phyloP scores from a whole-genome alignment of 371 early-diverging fungal species.

The Saksenaea vasiformis region DNA sequence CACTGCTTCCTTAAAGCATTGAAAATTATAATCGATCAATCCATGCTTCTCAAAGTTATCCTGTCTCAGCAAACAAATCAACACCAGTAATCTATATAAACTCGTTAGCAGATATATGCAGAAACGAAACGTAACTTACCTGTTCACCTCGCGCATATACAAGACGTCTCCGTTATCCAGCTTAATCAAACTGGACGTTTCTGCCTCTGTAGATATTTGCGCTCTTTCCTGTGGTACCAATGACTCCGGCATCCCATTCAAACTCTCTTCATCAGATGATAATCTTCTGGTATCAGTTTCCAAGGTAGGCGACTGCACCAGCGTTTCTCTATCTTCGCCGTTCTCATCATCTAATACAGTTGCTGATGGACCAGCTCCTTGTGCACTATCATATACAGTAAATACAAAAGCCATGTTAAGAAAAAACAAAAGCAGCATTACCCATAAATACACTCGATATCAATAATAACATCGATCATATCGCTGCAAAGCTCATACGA shows the following conservation, averaged over 20 bases:
- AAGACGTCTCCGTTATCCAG: conserved; percentile 84
- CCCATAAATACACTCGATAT: conserved; percentile 82
- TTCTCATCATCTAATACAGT: conserved; percentile 11
- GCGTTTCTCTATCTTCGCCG: conserved; percentile 13
- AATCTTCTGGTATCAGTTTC: not conserved
- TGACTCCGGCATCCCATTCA: not conserved
- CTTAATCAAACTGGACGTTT: conserved; percentile 67
- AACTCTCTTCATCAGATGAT: not conserved
- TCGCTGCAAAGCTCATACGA: conserved; percentile 92
- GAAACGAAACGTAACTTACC: conserved; percentile 43
- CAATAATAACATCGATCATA: conserved; percentile 93
- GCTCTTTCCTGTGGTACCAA: conserved; percentile 6
- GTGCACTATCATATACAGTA: not conserved
- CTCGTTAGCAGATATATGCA: not conserved
- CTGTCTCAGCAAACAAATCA: conserved; percentile 82
- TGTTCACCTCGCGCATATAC: conserved; percentile 79
- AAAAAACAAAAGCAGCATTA: conserved; percentile 29
- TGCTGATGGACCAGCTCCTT: conserved; percentile 11
- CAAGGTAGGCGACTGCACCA: conserved; percentile 4
- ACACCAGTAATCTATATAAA: conserved; percentile 61
- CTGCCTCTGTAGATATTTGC: conserved; percentile 21
- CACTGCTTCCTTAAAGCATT: conserved; percentile 75
- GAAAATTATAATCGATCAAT: conserved; percentile 88
- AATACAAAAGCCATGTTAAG: not conserved
- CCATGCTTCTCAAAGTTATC: conserved; percentile 91